Evolutionary conservation across 371 early-diverging fungal species (phyloP).

Genomic region (Dichotomocladium elegans): DNA sequence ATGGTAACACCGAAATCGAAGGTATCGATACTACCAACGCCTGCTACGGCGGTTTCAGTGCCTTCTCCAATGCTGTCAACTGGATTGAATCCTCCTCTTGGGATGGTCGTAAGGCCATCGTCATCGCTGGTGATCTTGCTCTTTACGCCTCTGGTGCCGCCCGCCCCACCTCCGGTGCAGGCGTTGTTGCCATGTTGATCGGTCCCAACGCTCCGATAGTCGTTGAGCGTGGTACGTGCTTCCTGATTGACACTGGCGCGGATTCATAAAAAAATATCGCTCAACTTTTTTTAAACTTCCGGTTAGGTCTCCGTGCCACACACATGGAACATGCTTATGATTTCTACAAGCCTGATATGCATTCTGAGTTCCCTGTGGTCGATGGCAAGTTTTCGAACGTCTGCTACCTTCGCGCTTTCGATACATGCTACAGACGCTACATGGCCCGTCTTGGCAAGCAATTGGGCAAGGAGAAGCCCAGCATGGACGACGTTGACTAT

Average conservation of each 20-base stretch:
- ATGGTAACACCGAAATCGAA: conserved; percentile 90
- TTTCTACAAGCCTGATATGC: conserved; percentile 96
- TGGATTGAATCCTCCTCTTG: conserved; percentile 93
- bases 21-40: conserved; percentile 98
- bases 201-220: conserved; percentile 95
- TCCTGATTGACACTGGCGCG: not conserved
- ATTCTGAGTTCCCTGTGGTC: conserved; percentile 94
- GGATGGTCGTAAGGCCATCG: conserved; percentile 91
- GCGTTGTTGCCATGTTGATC: conserved; percentile 90
- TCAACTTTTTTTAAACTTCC: not conserved
- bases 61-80: conserved; percentile 94
- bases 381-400: conserved; percentile 92
- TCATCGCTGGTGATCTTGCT: conserved; percentile 96
- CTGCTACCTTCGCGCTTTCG: conserved; percentile 91
- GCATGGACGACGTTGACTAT: conserved; percentile 74
- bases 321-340: conserved; percentile 97
- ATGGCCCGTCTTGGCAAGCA: conserved; percentile 66
- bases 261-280: not conserved
- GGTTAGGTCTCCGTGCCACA: conserved; percentile 73
- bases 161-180: conserved; percentile 96
- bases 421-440: conserved; percentile 83
- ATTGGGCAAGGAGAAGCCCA: conserved; percentile 49
- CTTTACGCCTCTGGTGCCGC: conserved; percentile 91
- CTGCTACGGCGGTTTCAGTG: conserved; percentile 97
- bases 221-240: conserved; percentile 69